phyloP scores from a whole-genome alignment of 148 eudicot species.

The Hydrangea macrophylla region DNA sequence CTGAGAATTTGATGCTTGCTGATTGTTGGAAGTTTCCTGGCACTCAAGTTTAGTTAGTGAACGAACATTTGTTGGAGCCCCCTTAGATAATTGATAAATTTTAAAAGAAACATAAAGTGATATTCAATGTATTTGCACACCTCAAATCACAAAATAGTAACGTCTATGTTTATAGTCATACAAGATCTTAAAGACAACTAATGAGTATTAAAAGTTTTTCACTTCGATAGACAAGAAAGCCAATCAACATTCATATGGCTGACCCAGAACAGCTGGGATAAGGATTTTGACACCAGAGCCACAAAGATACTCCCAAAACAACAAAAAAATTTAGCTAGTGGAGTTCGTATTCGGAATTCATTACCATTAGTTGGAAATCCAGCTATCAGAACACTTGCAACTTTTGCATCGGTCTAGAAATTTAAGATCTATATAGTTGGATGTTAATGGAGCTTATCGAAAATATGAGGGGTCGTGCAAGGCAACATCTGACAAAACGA shows the following conservation, averaged over 20 bases:
- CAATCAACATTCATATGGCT: neutral
- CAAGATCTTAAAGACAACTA: too few species aligned
- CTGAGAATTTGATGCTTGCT: conserved; percentile 51
- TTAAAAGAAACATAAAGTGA: too few species aligned
- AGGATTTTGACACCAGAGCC: neutral
- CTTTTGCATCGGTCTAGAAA: neutral
- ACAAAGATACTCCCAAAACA: neutral
- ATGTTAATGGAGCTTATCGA: neutral
- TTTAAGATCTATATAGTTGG: neutral
- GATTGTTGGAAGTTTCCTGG: conserved; percentile 37
- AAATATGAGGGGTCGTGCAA: neutral
- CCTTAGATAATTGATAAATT: conserved; percentile 33
- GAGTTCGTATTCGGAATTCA: neutral
- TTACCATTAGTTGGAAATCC: neutral
- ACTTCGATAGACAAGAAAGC: neutral
- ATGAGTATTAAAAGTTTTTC: too few species aligned
- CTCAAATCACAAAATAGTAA: too few species aligned
- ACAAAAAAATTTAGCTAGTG: neutral
- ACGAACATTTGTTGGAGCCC: conserved; percentile 39
- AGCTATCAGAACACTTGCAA: neutral
- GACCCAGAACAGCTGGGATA: neutral
- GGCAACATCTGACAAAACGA: neutral
- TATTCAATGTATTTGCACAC: too few species aligned
- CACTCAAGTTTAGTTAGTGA: conserved; percentile 37
- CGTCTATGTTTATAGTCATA: too few species aligned